Evolutionary conservation across 345 rosid species (phyloP), one percentile per base, ranked within the genome.

Genomic region (Pistacia atlantica): DNA sequence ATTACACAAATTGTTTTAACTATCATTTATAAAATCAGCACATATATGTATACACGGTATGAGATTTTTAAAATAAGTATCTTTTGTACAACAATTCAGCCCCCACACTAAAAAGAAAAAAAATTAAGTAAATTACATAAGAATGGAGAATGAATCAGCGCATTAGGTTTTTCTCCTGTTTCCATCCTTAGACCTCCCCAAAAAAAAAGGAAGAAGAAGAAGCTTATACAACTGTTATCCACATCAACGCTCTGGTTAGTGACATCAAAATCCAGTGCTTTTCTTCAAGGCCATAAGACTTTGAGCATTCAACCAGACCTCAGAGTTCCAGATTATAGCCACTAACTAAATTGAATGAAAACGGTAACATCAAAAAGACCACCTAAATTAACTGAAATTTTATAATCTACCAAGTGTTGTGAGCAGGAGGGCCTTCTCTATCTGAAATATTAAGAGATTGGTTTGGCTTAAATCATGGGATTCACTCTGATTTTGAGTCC

Each of bases 401-500:
- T 66, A 77, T 20, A 35, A 35, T 68, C 45, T 51, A 22, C 54
- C 17, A 17, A 18, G 73, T 58, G 48, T 59, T 48, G 62, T 6
- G 16, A 22, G 69, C 22, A 16, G 1, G 17, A 63, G 18, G 61
- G 52, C 65, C 42, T 69, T 54, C 55, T 49, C 52, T 58, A 31
- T 62, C 14, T 42, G 51, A 63, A 64, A 35, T 57, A n/a, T 18
- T 2, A 16, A 46, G 69, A 71, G 8, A 37, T 16, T 28, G 48
- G 55, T 16, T 31, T 38, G 56, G 61, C 79, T 69, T 77, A 71
- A 62, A 54, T 77, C 68, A 66, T 54, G 17, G 70, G 80, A 76
- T 10, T 74, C 77, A 45, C 64, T 80, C 65, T 65, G 85, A 62
- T 80, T 87, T 75, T 77, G 77, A 70, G 79, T 49, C 13, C 67